Conservation (phyloP, 148 eudicot genomes). For the Polygonum aviculare region DNA sequence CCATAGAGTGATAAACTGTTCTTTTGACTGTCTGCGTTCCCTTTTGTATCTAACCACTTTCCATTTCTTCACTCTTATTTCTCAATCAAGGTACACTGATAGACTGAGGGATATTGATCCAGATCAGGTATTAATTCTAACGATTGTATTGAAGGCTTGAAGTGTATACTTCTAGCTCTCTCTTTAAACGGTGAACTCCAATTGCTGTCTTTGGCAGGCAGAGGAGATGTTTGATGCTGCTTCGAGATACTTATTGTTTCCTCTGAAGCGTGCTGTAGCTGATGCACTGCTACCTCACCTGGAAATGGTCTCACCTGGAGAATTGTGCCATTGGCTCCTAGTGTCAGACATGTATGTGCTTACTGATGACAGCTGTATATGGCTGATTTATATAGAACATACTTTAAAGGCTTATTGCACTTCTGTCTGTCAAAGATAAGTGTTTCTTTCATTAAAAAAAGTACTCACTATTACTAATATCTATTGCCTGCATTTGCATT, state of each 20-base stretch:
- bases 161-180: background rate
- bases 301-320: slow-evolving; percentile 73
- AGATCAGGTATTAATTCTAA: slow-evolving; percentile 46
- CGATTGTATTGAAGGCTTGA: background rate
- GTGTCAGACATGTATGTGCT: slow-evolving; percentile 75
- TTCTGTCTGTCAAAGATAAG: background rate
- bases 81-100: slow-evolving; percentile 79
- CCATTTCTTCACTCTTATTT: slow-evolving; percentile 1
- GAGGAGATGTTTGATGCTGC: slow-evolving; percentile 97
- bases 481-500: background rate
- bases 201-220: slow-evolving; percentile 42
- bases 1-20: background rate
- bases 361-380: background rate
- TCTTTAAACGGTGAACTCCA: background rate
- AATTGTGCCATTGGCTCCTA: slow-evolving; percentile 86
- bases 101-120: slow-evolving; percentile 65
- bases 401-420: background rate
- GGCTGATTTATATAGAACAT: background rate
- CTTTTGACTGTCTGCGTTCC: background rate
- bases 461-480: background rate
- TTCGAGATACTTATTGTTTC: slow-evolving; percentile 88
- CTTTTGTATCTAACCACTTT: background rate
- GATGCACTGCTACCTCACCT: slow-evolving; percentile 83
- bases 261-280: slow-evolving; percentile 94
- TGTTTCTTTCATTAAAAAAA: background rate